These are phyloP conservation scores for Neohortaea acidophila DNA, from an alignment of 495 filamentous ascomycete genomes.

Conservation along the genomic window DNA sequence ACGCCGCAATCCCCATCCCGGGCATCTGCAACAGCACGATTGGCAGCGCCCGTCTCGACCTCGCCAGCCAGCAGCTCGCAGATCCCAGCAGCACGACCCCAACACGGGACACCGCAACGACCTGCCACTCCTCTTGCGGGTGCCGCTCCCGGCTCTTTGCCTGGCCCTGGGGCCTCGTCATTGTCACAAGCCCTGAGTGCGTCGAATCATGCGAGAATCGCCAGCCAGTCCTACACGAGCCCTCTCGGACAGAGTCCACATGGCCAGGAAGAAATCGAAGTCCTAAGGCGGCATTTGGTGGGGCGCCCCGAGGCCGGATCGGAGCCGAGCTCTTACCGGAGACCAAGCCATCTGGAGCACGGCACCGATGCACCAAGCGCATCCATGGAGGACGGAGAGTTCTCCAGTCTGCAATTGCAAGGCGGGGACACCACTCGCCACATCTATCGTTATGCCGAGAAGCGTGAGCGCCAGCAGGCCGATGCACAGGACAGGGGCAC, in stretches of 20 bases:
- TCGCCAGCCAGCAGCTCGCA: slow-evolving; percentile 3
- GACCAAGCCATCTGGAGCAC: neutral
- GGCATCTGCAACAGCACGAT: slow-evolving; percentile 18
- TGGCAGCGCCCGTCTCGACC: slow-evolving; percentile 20
- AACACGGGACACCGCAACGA: slow-evolving; percentile 14
- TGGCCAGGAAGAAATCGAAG: slow-evolving; percentile 26
- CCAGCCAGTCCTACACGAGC: slow-evolving; percentile 20
- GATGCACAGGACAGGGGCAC: slow-evolving; percentile 46
- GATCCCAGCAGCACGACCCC: slow-evolving; percentile 7
- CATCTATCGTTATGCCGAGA: slow-evolving; percentile 93
- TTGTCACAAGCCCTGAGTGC: slow-evolving; percentile 25
- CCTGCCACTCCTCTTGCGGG: slow-evolving; percentile 25
- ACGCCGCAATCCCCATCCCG: slow-evolving; percentile 12
- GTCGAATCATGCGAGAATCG: slow-evolving; percentile 23
- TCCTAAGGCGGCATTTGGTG: slow-evolving; percentile 28
- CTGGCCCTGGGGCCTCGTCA: slow-evolving; percentile 27
- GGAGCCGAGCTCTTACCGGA: slow-evolving; percentile 10
- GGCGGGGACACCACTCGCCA: slow-evolving; percentile 88
- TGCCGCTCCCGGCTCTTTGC: slow-evolving; percentile 16
- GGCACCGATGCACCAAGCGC: slow-evolving; percentile 1
- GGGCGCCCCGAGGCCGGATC: slow-evolving; percentile 16
- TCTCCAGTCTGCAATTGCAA: slow-evolving; percentile 81
- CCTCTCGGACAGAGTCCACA: slow-evolving; percentile 20
- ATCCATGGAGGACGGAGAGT: slow-evolving; percentile 49
- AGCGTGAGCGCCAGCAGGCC: slow-evolving; percentile 46